Conservation (phyloP, 495 filamentous ascomycete species). For the Talaromyces stipitatus region DNA sequence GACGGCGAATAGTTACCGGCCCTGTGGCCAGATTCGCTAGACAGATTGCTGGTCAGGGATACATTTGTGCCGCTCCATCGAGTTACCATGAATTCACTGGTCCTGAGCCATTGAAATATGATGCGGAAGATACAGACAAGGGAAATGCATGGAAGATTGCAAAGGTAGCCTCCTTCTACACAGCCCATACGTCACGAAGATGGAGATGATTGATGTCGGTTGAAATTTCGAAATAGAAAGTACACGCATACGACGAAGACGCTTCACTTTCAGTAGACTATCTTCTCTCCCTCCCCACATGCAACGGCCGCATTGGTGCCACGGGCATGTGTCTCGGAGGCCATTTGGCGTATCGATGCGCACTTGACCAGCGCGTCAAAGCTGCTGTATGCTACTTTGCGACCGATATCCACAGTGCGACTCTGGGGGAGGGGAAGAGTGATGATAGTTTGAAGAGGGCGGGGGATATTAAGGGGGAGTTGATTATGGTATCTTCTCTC, state of each 20-base stretch:
- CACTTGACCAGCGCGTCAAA: slow-evolving; percentile 66
- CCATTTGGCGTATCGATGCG: slow-evolving; percentile 79
- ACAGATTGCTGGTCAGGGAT: slow-evolving; percentile 88
- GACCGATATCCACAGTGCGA: slow-evolving; percentile 78
- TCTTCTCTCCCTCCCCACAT: slow-evolving; percentile 68
- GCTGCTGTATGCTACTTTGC: slow-evolving; percentile 86
- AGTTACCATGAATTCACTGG: slow-evolving; percentile 91
- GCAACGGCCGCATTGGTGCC: slow-evolving; percentile 75
- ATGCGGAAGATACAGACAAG: slow-evolving; percentile 77
- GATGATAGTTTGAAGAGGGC: slow-evolving; percentile 59
- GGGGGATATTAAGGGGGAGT: slow-evolving; percentile 70
- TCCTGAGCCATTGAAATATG: slow-evolving; percentile 77
- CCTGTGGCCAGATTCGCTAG: slow-evolving; percentile 86
- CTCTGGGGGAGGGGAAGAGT: slow-evolving; percentile 59
- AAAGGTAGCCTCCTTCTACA: slow-evolving; percentile 44
- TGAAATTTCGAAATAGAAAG: no score
- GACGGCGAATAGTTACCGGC: slow-evolving; percentile 80
- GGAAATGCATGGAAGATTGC: slow-evolving; percentile 81
- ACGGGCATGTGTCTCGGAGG: slow-evolving; percentile 97
- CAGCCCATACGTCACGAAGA: no score
- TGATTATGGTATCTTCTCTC: slow-evolving; percentile 49
- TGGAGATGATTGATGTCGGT: background rate
- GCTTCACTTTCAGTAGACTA: slow-evolving; percentile 63
- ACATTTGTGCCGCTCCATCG: slow-evolving; percentile 84
- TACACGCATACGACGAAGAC: slow-evolving; percentile 87